phyloP scores from a whole-genome alignment of 257 asterid species.

The Solanum paucissectum region DNA sequence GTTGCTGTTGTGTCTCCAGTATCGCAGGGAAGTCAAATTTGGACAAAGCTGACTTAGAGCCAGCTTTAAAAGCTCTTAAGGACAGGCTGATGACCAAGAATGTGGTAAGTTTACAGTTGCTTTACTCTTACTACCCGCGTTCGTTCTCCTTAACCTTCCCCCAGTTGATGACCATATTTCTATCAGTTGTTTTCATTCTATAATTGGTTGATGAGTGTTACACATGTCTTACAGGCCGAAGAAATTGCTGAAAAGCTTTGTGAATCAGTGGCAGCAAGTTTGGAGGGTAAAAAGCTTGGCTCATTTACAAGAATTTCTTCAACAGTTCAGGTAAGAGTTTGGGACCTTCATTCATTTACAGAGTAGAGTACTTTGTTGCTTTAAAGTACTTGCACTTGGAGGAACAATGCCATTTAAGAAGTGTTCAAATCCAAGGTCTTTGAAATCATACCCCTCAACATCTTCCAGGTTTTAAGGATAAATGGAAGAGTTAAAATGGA shows the following conservation, averaged over 20 bases:
- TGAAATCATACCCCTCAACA: neutral
- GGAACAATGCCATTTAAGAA: neutral
- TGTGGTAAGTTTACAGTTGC: conserved; percentile 57
- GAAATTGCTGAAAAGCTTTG: conserved; percentile 98
- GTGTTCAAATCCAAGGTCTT: neutral
- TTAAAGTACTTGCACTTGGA: neutral
- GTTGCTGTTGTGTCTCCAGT: conserved; percentile 23
- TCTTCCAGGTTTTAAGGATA: neutral
- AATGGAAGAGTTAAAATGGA: neutral
- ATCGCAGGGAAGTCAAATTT: conserved; percentile 87
- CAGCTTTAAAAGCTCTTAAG: conserved; percentile 91
- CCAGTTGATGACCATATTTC: neutral
- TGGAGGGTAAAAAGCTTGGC: conserved; percentile 83
- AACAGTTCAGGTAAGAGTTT: conserved; percentile 63
- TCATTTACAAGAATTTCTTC: conserved; percentile 92
- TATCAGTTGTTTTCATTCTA: neutral
- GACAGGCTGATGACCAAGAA: conserved; percentile 98
- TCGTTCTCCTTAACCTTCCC: neutral
- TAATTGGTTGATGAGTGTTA: neutral
- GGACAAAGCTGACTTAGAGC: conserved; percentile 82
- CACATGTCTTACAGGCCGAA: conserved; percentile 59
- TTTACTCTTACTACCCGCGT: neutral
- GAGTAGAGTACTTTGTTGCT: neutral
- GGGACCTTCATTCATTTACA: neutral
- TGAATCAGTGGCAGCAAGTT: conserved; percentile 94